Percentiles rank a stretch among this genome's conserved stretches.
Conservation (phyloP, 345 rosid genomes). For the Syzygium aqueum region DNA sequence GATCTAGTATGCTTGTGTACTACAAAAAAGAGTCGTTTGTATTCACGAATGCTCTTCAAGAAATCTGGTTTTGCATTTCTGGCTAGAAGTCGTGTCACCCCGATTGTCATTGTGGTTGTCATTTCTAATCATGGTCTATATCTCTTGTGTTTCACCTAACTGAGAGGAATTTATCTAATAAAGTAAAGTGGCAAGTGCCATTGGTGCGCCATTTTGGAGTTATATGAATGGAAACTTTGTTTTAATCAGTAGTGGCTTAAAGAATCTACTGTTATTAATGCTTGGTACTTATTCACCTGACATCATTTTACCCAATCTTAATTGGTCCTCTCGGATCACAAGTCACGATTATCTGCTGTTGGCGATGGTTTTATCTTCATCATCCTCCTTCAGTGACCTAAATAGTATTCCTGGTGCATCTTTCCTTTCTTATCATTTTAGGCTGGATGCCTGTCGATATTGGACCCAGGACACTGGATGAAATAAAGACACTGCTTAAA, state of each 20-base stretch:
- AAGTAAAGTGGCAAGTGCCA: neutral
- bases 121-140: neutral
- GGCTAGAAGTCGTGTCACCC: neutral
- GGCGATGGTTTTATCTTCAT: neutral
- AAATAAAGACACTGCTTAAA: constrained; percentile 30
- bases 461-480: constrained; percentile 47
- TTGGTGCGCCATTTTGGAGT: neutral
- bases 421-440: constrained; percentile 8
- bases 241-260: neutral
- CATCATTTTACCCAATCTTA: neutral
- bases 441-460: constrained; percentile 62
- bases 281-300: neutral
- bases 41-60: neutral
- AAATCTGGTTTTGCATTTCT: neutral
- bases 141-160: neutral
- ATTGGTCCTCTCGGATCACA: neutral
- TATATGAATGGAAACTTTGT: neutral
- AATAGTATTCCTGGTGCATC: neutral
- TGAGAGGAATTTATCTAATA: neutral
- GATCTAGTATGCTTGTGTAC: neutral
- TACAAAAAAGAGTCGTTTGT: neutral
- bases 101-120: neutral
- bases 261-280: neutral
- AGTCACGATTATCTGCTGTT: neutral
- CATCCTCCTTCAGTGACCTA: neutral